These are phyloP conservation scores for Colletotrichum spaethianum DNA, from an alignment of 2,329 filamentous ascomycete species.

Conservation along the genomic window DNA sequence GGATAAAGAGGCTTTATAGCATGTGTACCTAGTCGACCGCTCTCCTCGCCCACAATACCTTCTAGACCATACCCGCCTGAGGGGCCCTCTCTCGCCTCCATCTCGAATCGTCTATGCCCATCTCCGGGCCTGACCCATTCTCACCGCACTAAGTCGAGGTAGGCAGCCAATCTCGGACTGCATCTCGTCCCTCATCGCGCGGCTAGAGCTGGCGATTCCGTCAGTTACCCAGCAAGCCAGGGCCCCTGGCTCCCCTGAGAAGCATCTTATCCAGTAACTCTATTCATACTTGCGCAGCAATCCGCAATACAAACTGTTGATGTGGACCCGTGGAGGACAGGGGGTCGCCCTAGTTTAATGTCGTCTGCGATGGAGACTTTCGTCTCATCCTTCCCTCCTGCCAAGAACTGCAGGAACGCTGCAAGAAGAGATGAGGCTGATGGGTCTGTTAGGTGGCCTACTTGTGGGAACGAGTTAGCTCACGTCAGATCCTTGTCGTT, in stretches of 20 bases:
- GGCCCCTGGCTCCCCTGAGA: slow-evolving; percentile 6
- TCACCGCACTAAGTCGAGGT: slow-evolving; percentile 24
- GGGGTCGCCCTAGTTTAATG: slow-evolving; percentile 5
- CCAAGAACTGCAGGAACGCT: slow-evolving; percentile 35
- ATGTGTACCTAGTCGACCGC: not conserved
- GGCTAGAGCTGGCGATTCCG: slow-evolving; percentile 41
- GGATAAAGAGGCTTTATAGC: slow-evolving; percentile 33
- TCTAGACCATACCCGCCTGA: not conserved
- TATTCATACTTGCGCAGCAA: slow-evolving; percentile 7
- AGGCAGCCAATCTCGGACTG: slow-evolving; percentile 29
- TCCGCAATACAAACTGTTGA: slow-evolving; percentile 6
- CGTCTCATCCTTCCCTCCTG: slow-evolving; percentile 37
- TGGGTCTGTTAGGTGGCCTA: slow-evolving; percentile 6
- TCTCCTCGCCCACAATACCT: slow-evolving; percentile 7
- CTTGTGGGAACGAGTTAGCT: not conserved
- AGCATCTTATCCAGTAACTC: slow-evolving; percentile 1
- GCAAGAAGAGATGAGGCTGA: slow-evolving; percentile 36
- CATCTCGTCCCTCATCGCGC: slow-evolving; percentile 27
- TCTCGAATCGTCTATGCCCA: slow-evolving; percentile 36
- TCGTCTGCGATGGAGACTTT: slow-evolving; percentile 22
- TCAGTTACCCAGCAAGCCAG: slow-evolving; percentile 15
- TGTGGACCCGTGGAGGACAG: slow-evolving; percentile 20
- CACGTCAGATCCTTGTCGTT: slow-evolving; percentile 17
- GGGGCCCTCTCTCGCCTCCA: not conserved
- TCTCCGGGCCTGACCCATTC: slow-evolving; percentile 35